Evolutionary conservation across 1,284 basidiomycete species (phyloP), one percentile per base, ranked within the genome.

Genomic region (Hypsizygus ulmarius): DNA sequence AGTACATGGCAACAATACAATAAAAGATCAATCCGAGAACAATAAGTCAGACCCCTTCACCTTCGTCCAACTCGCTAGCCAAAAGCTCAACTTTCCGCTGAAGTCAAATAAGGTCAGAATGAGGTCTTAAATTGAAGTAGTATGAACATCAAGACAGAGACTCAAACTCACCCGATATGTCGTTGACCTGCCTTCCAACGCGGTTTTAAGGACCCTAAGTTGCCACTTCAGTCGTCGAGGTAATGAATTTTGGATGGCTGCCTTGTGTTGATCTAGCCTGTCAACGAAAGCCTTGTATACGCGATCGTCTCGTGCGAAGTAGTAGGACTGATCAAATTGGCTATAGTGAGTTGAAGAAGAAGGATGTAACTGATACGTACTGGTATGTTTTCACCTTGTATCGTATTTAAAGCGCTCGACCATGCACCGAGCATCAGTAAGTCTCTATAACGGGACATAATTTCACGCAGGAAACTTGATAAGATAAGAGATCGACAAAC

Each of bases 271-370:
- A 39, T 86, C 76, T 12, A 87, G 50, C 32, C 78, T 73, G 27
- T 87, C 82, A 18, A 70, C 66, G 57, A 91, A 89, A 2, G 80
- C 79, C 54, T 75, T 82, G 64, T 85, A 90, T 11, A 88, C 80
- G 27, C 89, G 80, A 53, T 89, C 85, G 63, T 91, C 88, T 29
- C 88, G 78, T 47, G 88, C 88, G 59, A 91, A 91, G 62, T 84
- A 89, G 51, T 82, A 90, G 14, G 78, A 71, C 89, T 91, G 35
- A 16, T n/a, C 34, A 19, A 14, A 14, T 51, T 4, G 4, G 21
- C 7, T 8, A 47, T 38, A 14, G 42, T 27, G 25, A 16, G 27
- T 29, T 47, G 46, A 35, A 36, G 43, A n/a, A 40, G 15, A 42
- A 42, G 30, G 38, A 18, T 27, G 33, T 19, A 43, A 15, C 3